These are phyloP conservation scores for Vigna mungo DNA, from an alignment of 306 rosid species.

Conservation along the genomic window DNA sequence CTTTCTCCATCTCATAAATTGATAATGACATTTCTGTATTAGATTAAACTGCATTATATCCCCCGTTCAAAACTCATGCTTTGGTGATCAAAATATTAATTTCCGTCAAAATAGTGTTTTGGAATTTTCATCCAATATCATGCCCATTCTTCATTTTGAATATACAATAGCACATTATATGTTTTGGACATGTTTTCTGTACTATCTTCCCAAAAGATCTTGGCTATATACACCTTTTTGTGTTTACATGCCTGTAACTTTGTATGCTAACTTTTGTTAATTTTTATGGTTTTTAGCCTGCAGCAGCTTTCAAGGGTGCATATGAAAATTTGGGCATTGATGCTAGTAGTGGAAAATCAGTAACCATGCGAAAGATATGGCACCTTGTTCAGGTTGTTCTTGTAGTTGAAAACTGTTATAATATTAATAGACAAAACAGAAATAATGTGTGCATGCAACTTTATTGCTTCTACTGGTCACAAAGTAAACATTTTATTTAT, in stretches of 20 bases:
- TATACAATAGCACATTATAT: background rate
- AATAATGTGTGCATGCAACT: conserved; percentile 25
- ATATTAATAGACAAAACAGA: conserved; percentile 32
- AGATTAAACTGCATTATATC: conserved; percentile 15
- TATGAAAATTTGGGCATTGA: conserved; percentile 81
- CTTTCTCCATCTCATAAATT: conserved; percentile 24
- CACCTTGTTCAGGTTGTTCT: conserved; percentile 86
- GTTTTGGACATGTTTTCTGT: conserved; percentile 31
- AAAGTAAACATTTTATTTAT: conserved; percentile 39
- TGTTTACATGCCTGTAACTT: background rate
- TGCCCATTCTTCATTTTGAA: conserved; percentile 25
- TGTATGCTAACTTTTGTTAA: conserved; percentile 15
- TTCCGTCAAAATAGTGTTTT: conserved; percentile 29
- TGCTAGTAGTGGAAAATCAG: conserved; percentile 91
- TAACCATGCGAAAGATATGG: conserved; percentile 93
- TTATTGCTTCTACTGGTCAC: conserved; percentile 36
- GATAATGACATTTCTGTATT: conserved; percentile 29
- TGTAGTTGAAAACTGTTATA: conserved; percentile 20
- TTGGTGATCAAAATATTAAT: conserved; percentile 35
- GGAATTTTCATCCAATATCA: conserved; percentile 19
- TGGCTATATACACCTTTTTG: conserved; percentile 3
- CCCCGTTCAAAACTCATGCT: conserved; percentile 11
- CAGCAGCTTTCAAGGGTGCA: conserved; percentile 84
- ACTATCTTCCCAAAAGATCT: conserved; percentile 2
- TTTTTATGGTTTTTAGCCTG: conserved; percentile 62